Percentiles rank a stretch among this genome's conserved stretches.
Evolutionary conservation across 129 eudicot species (phyloP).

Genomic region (Mikania micrantha): DNA sequence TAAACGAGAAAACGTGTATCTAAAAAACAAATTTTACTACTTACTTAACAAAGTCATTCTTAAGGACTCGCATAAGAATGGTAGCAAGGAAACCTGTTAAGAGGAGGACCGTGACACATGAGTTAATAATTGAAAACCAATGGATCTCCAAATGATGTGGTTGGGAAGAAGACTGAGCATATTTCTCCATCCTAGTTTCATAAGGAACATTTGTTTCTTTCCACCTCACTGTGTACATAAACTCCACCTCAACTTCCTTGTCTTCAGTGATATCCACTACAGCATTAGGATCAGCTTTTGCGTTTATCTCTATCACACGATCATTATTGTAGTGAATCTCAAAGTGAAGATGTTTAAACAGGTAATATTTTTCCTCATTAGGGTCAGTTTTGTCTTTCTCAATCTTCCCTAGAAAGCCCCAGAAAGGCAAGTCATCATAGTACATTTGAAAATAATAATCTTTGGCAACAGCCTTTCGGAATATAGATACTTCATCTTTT

Average conservation of each 20-base stretch:
- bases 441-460: constrained; percentile 64
- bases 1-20: background rate
- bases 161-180: constrained; percentile 47
- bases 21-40: constrained; percentile 12
- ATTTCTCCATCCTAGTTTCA: constrained; percentile 57
- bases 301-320: constrained; percentile 54
- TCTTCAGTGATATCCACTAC: constrained; percentile 52
- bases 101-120: constrained; percentile 59
- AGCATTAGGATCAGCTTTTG: constrained; percentile 48
- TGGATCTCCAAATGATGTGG: constrained; percentile 60
- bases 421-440: constrained; percentile 56
- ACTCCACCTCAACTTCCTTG: constrained; percentile 52
- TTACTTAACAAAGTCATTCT: constrained; percentile 62
- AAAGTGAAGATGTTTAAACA: constrained; percentile 52
- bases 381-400: constrained; percentile 52
- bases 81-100: constrained; percentile 63
- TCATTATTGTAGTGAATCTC: constrained; percentile 50
- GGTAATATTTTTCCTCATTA: constrained; percentile 37
- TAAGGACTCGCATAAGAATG: constrained; percentile 53
- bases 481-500: constrained; percentile 44
- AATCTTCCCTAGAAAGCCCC: constrained; percentile 54
- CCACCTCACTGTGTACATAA: constrained; percentile 56
- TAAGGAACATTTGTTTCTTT: constrained; percentile 44
- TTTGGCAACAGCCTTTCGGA: constrained; percentile 50
- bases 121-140: constrained; percentile 59